Base-by-base conservation (phyloP, 2,329 filamentous ascomycete species). In the Colletotrichum lentis region DNA sequence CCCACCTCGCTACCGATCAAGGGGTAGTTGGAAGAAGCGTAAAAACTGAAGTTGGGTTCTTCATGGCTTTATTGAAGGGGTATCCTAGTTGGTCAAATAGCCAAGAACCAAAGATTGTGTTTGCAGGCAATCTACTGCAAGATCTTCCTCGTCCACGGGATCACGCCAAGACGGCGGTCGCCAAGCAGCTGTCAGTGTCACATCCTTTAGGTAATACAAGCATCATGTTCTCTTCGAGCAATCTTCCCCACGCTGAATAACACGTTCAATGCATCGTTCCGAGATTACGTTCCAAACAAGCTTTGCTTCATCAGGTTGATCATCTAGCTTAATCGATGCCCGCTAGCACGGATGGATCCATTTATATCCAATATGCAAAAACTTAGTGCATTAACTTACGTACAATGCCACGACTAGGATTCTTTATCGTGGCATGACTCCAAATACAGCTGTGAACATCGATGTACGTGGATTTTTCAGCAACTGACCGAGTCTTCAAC, bases 91-190 rank as follows among this genome's bases (percentile, higher is more conserved):
- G 12, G 14, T n/a, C 18, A 16, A 27, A 24, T 2, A 39, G 24
- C 63, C 44, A 16, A 63, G 41, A 41, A 62, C 64, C 24, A 44
- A 67, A 52, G 24, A 37, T 20, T n/a, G 16, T 43, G 31, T 37
- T 35, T 50, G 22, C 43, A n/a, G 43, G 31, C 3, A 2, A n/a
- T 24, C 16, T 37, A 31, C 49, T 16, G 22, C 18, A 24, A n/a
- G 64, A 57, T 31, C 59, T 63, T 41, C 24, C 16, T 57, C 59
- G 20, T 67, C 58, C 50, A 52, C 50, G 39, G 37, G 27, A 39
- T 12, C 5, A 8, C 37, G 52, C 50, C 64, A 67, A 63, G 58
- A 52, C 35, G 20, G 24, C 35, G n/a, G 20, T 63, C 44, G 44
- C 58, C 44, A 52, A 56, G 59, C 22, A 62, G 47, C 52, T 63